phyloP scores from a whole-genome alignment of 1,139 yeast genomes.

The Kurtzmaniella quercitrusa region DNA sequence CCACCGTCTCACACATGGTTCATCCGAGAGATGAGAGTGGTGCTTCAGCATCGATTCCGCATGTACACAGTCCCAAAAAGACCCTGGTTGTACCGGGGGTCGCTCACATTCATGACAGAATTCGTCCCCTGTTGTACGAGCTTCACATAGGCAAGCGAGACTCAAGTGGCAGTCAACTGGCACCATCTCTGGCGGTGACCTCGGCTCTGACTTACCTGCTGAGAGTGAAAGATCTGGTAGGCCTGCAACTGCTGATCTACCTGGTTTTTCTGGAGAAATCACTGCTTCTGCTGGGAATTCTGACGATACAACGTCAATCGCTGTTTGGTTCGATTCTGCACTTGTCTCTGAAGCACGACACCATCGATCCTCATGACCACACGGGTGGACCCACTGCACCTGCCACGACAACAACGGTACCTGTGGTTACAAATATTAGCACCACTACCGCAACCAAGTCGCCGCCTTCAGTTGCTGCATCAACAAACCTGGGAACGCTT shows the following conservation, averaged over 20 bases:
- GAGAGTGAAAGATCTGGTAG: slow-evolving; percentile 20
- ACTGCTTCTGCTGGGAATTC: slow-evolving; percentile 29
- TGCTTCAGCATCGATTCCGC: slow-evolving; percentile 9
- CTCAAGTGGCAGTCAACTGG: slow-evolving; percentile 6
- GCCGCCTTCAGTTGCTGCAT: neutral
- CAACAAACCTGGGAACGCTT: slow-evolving; percentile 3
- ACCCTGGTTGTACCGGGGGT: slow-evolving; percentile 18
- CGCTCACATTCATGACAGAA: slow-evolving; percentile 23
- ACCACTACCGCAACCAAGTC: neutral
- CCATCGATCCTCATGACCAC: slow-evolving; percentile 26
- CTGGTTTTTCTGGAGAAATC: slow-evolving; percentile 34
- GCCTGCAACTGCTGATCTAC: slow-evolving; percentile 25
- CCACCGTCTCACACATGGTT: neutral
- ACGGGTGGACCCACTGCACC: neutral
- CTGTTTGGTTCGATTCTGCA: slow-evolving; percentile 18
- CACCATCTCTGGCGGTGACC: slow-evolving; percentile 3
- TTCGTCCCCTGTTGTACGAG: slow-evolving; percentile 44
- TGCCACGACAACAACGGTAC: neutral
- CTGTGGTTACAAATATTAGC: too few species aligned
- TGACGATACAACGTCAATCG: slow-evolving; percentile 24
- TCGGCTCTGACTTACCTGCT: slow-evolving; percentile 3
- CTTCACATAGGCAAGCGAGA: slow-evolving; percentile 21
- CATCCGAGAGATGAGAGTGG: slow-evolving; percentile 2
- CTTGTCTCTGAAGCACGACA: slow-evolving; percentile 17
- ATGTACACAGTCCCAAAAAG: slow-evolving; percentile 10